Evolutionary conservation across 495 filamentous ascomycete genomes (phyloP), one percentile per base, ranked within the genome.

Genomic region (Lophiotrema nucula): DNA sequence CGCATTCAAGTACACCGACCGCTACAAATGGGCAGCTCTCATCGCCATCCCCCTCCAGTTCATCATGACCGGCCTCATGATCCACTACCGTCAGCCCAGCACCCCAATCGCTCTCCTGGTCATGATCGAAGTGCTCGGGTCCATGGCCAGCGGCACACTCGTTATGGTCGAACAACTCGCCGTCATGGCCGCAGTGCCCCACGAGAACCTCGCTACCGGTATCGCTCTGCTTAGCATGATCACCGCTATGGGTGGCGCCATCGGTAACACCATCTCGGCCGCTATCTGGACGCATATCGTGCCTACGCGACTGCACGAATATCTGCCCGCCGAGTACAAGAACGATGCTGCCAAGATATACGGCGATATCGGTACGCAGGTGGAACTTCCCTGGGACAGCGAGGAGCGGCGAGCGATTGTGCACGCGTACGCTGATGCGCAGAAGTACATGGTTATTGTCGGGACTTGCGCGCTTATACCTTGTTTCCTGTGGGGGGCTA

Each of bases 91-190:
- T 33, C 72, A 81, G 48, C 70, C 75, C 2, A 72, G 77, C 27
- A 69, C 71, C n/a, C 63, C 76, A 44, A 75, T 89, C 44, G 86
- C 84, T 21, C 88, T 83, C 69, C 72, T 90, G 19, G 74, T 89
- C 71, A 88, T 89, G 83, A 83, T 80, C 62, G 84, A 90, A 69
- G 87, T 90, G 66, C 84, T 89, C 72, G 88, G 89, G 59, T 81
- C 86, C 24, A 80, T 91, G 47, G 76, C 76, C 16, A 84, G 84
- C 19, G 82, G 83, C 39, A 85, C 79, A 1, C 66, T 88, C 4
- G 80, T 88, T 44, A 80, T 90, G 60, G 73, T 72, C 50, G 80
- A 81, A 60, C 82, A 89, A 62, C 79, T 88, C 31, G 83, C 84
- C 3, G 76, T 83, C 59, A 83, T 89, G 75, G 83, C 86, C 0